Percentiles rank a stretch among this genome's conserved stretches.
Evolutionary conservation across 768 basidiomycete species (phyloP).

Genomic region (Trametes elegans): DNA sequence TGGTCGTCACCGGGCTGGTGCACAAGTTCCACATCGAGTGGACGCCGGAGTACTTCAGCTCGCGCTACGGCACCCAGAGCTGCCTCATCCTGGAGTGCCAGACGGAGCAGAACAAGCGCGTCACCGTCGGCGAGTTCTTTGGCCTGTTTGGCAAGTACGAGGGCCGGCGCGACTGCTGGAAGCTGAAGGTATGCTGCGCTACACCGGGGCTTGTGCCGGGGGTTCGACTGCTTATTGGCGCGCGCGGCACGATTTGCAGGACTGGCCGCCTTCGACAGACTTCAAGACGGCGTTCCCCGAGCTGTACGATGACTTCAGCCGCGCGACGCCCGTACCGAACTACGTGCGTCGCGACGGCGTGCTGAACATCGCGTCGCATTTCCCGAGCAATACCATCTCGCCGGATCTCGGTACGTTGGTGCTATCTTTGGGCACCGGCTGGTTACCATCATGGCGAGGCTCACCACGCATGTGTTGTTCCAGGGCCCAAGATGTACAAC

Average conservation of each 20-base stretch:
- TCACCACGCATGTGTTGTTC: constrained; percentile 12
- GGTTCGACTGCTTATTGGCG: constrained; percentile 10
- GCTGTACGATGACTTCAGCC: constrained; percentile 81
- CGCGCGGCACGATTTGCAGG: constrained; percentile 44
- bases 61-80: constrained; percentile 58
- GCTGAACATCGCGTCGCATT: constrained; percentile 86
- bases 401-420: constrained; percentile 70
- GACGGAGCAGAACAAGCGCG: constrained; percentile 57
- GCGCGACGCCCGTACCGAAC: constrained; percentile 82
- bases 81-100: constrained; percentile 85
- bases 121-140: constrained; percentile 81
- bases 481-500: constrained; percentile 95
- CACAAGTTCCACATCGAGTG: constrained; percentile 66
- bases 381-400: constrained; percentile 72
- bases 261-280: constrained; percentile 90
- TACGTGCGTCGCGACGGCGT: constrained; percentile 91
- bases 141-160: constrained; percentile 67
- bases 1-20: constrained; percentile 71
- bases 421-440: constrained; percentile 14
- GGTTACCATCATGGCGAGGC: not conserved
- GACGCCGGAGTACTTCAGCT: constrained; percentile 80
- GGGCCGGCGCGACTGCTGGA: constrained; percentile 57
- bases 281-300: constrained; percentile 84
- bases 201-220: too few species aligned
- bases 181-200: constrained; percentile 59